Base-by-base conservation (phyloP, 2,329 filamentous ascomycete species). In the Niveomyces coronatus region DNA sequence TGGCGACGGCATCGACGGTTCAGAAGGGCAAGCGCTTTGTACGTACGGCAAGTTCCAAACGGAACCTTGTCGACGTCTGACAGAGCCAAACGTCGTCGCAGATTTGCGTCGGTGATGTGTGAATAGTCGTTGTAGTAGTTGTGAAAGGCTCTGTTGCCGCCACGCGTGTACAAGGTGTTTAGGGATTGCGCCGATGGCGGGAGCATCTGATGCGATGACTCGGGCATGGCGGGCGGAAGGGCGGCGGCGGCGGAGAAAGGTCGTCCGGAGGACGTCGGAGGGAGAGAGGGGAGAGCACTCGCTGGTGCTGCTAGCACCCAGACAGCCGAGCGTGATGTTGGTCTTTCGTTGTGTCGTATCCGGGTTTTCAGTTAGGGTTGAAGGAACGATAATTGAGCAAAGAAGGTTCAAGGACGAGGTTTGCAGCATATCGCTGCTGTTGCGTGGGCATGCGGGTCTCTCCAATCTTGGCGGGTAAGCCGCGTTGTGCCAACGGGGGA, bases 11-110 rank as follows among this genome's bases (percentile, higher is more conserved):
- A n/a, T n/a, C n/a, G n/a, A n/a, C n/a, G n/a, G n/a, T n/a, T n/a
- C n/a, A n/a, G n/a, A n/a, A n/a, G n/a, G n/a, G n/a, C n/a, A n/a
- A n/a, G n/a, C n/a, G n/a, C n/a, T n/a, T n/a, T n/a, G n/a, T 22
- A 60, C 61, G 24, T 53, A 65, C 63, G 83, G 56, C 84, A 82
- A 64, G 81, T 75, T 48, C 82, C 79, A 52, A 87, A 85, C 0
- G 77, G 77, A 4, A 82, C 78, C 63, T 84, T 83, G 64, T 87
- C 82, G 47, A 87, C 85, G 52, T 88, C 80, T 9, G 82, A 81
- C 40, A 89, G 71, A 17, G 84, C 84, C 41, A 85, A 71, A 40
- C 83, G 74, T 46, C 85, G 71, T 39, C 82, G 74, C 49, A 88
- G 71, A 49, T 85, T 84, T n/a, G 82, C 81, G 53, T 89, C 82